These are phyloP conservation scores for Breviolum minutum DNA, from an alignment of 73 alveolate genomes.

Conservation along the genomic window DNA sequence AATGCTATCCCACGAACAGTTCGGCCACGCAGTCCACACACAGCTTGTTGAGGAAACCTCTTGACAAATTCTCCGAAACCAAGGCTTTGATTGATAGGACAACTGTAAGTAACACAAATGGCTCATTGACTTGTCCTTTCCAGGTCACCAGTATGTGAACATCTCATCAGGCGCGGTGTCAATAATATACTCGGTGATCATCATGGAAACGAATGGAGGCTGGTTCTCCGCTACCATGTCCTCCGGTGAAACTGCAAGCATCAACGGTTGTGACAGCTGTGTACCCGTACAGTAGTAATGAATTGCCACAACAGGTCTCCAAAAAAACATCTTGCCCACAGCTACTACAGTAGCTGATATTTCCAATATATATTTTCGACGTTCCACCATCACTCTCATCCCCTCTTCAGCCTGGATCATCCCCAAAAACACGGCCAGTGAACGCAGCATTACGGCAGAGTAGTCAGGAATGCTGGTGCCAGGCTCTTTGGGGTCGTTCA, in stretches of 20 bases:
- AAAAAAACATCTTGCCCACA: too few species aligned
- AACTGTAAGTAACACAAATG: not conserved
- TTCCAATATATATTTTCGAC: not conserved
- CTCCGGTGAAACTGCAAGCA: not conserved
- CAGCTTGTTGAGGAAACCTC: not conserved
- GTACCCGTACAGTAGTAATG: too few species aligned
- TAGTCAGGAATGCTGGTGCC: constrained; percentile 66
- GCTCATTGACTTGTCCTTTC: not conserved
- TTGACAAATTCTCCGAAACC: too few species aligned
- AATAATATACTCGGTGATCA: constrained; percentile 57
- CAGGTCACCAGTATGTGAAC: constrained; percentile 22
- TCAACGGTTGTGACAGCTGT: too few species aligned
- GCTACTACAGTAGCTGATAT: too few species aligned
- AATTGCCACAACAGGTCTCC: too few species aligned
- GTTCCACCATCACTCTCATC: not conserved
- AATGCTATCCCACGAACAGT: not conserved
- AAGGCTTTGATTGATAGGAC: not conserved
- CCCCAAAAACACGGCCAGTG: constrained; percentile 76
- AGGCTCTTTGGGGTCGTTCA: constrained; percentile 72
- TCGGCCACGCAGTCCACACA: not conserved
- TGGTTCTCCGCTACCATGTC: constrained; percentile 65
- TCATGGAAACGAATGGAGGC: constrained; percentile 58
- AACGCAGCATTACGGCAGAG: constrained; percentile 68
- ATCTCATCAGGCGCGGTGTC: constrained; percentile 81
- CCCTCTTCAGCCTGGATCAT: constrained; percentile 47